Conservation (phyloP, 192 early-diverging fungal genomes). For the Entophlyctis helioformis region DNA sequence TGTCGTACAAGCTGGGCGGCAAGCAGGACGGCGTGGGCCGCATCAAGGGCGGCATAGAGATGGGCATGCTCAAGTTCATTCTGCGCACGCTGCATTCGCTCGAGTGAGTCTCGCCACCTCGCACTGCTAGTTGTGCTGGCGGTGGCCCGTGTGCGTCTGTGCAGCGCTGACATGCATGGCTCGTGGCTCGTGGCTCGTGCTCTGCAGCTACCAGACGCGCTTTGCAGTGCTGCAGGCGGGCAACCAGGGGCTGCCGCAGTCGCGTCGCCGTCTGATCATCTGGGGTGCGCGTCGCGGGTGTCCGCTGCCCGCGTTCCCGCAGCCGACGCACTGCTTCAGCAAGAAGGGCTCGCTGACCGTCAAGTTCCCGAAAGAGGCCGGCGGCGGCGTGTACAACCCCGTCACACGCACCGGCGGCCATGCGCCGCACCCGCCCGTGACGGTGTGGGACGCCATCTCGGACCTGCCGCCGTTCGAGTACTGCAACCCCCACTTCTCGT, state of each 20-base stretch:
- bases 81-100: slow-evolving; percentile 46
- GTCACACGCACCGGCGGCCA: slow-evolving; percentile 23
- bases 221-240: slow-evolving; percentile 56
- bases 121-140: neutral
- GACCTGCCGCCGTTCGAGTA: slow-evolving; percentile 61
- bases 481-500: too few species aligned
- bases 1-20: slow-evolving; percentile 43
- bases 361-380: slow-evolving; percentile 24
- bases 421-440: slow-evolving; percentile 40
- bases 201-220: slow-evolving; percentile 36
- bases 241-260: slow-evolving; percentile 50
- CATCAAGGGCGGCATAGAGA: slow-evolving; percentile 43
- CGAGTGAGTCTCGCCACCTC: slow-evolving; percentile 24
- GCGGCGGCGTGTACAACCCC: slow-evolving; percentile 33
- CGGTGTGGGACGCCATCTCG: slow-evolving; percentile 52
- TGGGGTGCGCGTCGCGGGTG: slow-evolving; percentile 45
- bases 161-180: neutral
- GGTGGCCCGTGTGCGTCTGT: neutral
- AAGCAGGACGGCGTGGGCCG: slow-evolving; percentile 30
- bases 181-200: neutral
- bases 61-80: slow-evolving; percentile 58
- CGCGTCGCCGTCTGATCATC: slow-evolving; percentile 52
- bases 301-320: slow-evolving; percentile 43
- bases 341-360: too few species aligned
- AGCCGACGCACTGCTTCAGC: slow-evolving; percentile 37